These are phyloP conservation scores for Talaromyces nanjingensis DNA, from an alignment of 495 filamentous ascomycete genomes.

Conservation along the genomic window DNA sequence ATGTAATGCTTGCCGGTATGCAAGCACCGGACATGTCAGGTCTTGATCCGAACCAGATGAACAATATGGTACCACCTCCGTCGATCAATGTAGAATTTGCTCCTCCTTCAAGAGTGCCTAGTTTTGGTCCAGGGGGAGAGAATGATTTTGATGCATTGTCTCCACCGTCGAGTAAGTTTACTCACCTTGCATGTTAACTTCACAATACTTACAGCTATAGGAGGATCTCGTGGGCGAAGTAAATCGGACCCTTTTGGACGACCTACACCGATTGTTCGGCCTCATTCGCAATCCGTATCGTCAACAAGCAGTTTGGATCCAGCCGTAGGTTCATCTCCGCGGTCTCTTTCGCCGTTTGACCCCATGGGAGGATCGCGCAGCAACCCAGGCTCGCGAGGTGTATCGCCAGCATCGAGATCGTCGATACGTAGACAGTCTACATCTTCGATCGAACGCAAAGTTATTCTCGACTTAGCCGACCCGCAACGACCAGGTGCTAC, in stretches of 20 bases:
- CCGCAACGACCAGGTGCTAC: constrained; percentile 69
- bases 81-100: constrained; percentile 93
- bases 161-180: constrained; percentile 71
- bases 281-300: constrained; percentile 33
- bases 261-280: constrained; percentile 28
- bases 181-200: constrained; percentile 5
- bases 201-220: constrained; percentile 13
- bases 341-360: constrained; percentile 65
- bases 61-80: constrained; percentile 66
- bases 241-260: constrained; percentile 67
- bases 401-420: constrained; percentile 48
- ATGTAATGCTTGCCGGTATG: constrained; percentile 16
- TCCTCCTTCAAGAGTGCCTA: constrained; percentile 67
- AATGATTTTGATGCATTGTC: constrained; percentile 71
- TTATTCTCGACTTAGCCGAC: constrained; percentile 86
- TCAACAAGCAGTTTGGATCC: constrained; percentile 39
- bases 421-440: constrained; percentile 75
- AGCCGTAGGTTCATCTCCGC: constrained; percentile 39
- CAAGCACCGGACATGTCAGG: constrained; percentile 23
- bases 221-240: constrained; percentile 54
- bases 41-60: constrained; percentile 59
- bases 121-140: constrained; percentile 62
- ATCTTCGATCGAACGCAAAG: constrained; percentile 78
- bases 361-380: constrained; percentile 26
- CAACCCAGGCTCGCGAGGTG: constrained; percentile 43